Base-by-base conservation (phyloP, 1,139 yeast genomes). In the Entelexis paramagnoliae region DNA sequence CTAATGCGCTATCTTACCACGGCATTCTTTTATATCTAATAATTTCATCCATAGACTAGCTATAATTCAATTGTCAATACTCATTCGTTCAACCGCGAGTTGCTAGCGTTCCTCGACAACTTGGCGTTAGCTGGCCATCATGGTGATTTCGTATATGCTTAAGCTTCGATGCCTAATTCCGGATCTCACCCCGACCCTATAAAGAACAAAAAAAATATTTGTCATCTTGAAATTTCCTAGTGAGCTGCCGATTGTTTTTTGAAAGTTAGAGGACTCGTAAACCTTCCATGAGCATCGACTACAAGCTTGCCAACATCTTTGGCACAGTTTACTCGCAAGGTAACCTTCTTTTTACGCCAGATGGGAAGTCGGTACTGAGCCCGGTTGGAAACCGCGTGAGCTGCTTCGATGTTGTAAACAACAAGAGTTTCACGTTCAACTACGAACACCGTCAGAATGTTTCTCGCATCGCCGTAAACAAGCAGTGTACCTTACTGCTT, bases 271-370 rank as follows among this genome's bases (percentile, higher is more conserved):
- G 33, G 4, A 17, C 7, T 29, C 16, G 44, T 17, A 26, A 29
- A 40, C 16, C 16, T 40, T 10, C 13, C 46, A 59, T 59, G 62
- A 54, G 61, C 32, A 53, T 58, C 14, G 63, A 63, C 48, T 59
- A 71, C 63, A 68, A 72, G 75, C 83, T 91, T 62, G 81, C 95
- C 45, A 91, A 91, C 68, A 73, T 91, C 46, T 72, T 91, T 61
- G 99, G 98, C 29, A 89, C 98, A 0, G 98, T 91, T 8, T 91
- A 91, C 64, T 75, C 94, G 52, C 86, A 84, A 63, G 98, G 97
- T 19, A 89, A 91, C 67, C 71, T 91, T 35, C 75, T 83, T n/a
- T 91, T 82, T 70, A 81, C 94, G 2, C 79, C 83, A 2, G 96
- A 88, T 65, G 98, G 98, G 1, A 80, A 83, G 16, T 76, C 78